Conservation (phyloP, 768 basidiomycete species). For the Lentinula boryana region DNA sequence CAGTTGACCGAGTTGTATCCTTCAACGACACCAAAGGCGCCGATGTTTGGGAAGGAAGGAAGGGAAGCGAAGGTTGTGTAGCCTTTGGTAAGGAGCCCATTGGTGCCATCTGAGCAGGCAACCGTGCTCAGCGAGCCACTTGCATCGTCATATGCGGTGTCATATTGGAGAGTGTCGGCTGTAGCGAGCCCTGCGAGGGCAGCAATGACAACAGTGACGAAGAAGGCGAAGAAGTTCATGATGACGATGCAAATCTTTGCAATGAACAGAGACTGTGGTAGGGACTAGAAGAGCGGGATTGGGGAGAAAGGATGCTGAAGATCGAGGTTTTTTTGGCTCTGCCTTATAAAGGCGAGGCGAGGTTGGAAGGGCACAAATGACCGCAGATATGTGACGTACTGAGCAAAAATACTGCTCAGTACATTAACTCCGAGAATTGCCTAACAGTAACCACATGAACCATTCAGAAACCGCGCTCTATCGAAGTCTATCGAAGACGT, state of each 20-base stretch:
- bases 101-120: conserved; percentile 36
- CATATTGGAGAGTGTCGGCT: conserved; percentile 32
- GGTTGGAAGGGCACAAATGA: not conserved
- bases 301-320: not conserved
- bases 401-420: not conserved
- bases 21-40: conserved; percentile 30
- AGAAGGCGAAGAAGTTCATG: conserved; percentile 16
- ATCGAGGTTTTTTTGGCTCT: not conserved
- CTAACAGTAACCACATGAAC: not conserved
- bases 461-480: not conserved
- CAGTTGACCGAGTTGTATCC: conserved; percentile 33
- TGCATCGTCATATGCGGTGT: conserved; percentile 43
- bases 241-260: not conserved
- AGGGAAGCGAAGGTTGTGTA: conserved; percentile 46
- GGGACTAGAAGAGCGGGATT: not conserved
- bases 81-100: conserved; percentile 27
- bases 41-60: conserved; percentile 56
- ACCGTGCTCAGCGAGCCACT: conserved; percentile 32
- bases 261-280: no score
- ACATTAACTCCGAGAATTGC: not conserved
- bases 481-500: not conserved
- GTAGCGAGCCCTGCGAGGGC: conserved; percentile 17
- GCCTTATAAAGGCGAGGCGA: not conserved
- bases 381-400: not conserved
- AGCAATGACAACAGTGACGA: conserved; percentile 17